Evolutionary conservation across 2,329 filamentous ascomycete species (phyloP).

Genomic region (Claviceps maximensis): DNA sequence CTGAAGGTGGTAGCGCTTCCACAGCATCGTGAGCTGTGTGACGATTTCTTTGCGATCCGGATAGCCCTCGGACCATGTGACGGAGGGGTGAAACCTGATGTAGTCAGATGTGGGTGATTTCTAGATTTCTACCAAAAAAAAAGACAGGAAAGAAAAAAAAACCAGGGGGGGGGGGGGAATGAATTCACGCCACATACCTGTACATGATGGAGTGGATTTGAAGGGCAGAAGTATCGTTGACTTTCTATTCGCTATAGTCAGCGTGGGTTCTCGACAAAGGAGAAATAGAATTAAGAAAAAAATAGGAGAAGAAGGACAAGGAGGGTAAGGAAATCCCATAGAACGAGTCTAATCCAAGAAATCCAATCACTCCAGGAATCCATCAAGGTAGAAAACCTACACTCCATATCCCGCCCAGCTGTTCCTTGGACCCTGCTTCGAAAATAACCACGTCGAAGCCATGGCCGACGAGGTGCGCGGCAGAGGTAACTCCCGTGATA

Average conservation of each 20-base stretch:
- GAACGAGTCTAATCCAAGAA: too few species aligned
- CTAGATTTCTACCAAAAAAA: too few species aligned
- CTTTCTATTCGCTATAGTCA: slow-evolving; percentile 33
- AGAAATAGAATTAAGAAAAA: not conserved
- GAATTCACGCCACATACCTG: slow-evolving; percentile 33
- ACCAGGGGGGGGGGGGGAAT: too few species aligned
- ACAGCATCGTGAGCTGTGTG: slow-evolving; percentile 55
- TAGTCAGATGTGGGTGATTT: not conserved
- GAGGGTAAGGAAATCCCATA: too few species aligned
- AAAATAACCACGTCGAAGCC: slow-evolving; percentile 74
- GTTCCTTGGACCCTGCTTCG: slow-evolving; percentile 52
- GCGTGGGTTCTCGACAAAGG: not conserved
- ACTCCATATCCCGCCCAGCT: slow-evolving; percentile 70
- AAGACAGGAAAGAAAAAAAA: too few species aligned
- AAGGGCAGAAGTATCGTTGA: slow-evolving; percentile 70
- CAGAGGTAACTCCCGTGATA: slow-evolving; percentile 63
- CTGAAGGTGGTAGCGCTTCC: slow-evolving; percentile 62
- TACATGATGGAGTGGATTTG: slow-evolving; percentile 85
- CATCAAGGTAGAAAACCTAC: too few species aligned
- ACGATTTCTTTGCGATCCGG: slow-evolving; percentile 66
- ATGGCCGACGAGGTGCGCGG: slow-evolving; percentile 73
- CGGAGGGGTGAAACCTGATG: slow-evolving; percentile 56
- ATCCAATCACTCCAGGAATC: too few species aligned
- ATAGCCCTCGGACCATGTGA: slow-evolving; percentile 64
- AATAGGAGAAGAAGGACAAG: too few species aligned